A percentile compares a stretch with the other conserved stretches of the same genome.
Evolutionary conservation across 306 rosid species (phyloP).

Genomic region (Hylodesmum podocarpum): DNA sequence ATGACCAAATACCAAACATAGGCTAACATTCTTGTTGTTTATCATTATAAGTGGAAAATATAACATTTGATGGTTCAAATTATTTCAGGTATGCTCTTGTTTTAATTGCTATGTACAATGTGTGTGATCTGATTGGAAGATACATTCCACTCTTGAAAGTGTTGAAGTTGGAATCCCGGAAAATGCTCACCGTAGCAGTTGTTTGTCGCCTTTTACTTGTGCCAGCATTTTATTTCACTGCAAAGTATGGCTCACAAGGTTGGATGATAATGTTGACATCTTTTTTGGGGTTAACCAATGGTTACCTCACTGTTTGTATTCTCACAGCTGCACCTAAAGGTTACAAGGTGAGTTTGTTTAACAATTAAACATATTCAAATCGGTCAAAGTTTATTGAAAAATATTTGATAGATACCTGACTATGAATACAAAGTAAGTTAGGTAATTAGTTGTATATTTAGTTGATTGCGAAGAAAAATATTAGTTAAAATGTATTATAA

Average conservation of each 20-base stretch:
- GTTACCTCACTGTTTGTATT: constrained; percentile 82
- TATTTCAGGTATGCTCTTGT: constrained; percentile 78
- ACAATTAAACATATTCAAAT: no score
- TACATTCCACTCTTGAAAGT: constrained; percentile 61
- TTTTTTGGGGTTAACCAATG: constrained; percentile 75
- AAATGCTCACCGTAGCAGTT: constrained; percentile 37
- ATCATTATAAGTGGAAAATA: not conserved
- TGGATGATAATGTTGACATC: constrained; percentile 88
- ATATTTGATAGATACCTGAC: no score
- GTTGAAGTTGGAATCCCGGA: constrained; percentile 65
- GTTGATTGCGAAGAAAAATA: no score
- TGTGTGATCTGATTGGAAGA: constrained; percentile 76
- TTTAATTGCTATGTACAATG: constrained; percentile 72
- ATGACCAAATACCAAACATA: not conserved
- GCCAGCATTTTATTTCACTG: constrained; percentile 85
- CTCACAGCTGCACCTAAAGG: constrained; percentile 90
- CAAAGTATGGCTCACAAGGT: constrained; percentile 76
- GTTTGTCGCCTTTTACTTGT: constrained; percentile 59
- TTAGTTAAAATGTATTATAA: no score
- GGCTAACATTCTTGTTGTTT: not conserved
- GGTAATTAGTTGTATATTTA: no score
- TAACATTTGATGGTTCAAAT: not conserved
- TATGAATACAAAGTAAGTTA: no score
- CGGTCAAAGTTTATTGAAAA: no score
- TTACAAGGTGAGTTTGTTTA: constrained; percentile 60